These are phyloP conservation scores for Dryas octopetala DNA, from an alignment of 306 rosid genomes.

Conservation along the genomic window DNA sequence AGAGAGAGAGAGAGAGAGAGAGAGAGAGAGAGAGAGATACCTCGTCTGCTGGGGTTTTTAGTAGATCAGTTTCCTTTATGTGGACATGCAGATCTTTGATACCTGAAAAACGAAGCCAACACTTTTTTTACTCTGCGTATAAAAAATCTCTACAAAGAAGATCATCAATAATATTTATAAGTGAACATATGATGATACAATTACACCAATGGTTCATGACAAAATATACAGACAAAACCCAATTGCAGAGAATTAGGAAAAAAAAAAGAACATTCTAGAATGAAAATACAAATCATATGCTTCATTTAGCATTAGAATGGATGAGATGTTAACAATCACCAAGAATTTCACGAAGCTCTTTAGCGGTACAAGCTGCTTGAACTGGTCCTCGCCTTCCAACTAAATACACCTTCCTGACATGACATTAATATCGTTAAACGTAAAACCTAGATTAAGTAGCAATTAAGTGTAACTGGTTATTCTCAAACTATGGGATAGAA, in stretches of 20 bases:
- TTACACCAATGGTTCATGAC: neutral
- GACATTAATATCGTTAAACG: conserved; percentile 24
- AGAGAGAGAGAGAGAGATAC: conserved; percentile 36
- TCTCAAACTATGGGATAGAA: conserved; percentile 22
- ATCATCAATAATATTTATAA: neutral
- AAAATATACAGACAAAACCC: neutral
- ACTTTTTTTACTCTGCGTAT: conserved; percentile 10
- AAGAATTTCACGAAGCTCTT: conserved; percentile 88
- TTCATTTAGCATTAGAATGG: neutral
- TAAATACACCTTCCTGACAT: conserved; percentile 75
- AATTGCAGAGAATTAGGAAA: neutral
- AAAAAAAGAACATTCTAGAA: neutral
- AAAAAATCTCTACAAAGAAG: neutral
- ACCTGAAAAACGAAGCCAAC: conserved; percentile 45
- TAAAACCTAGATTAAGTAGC: conserved; percentile 7
- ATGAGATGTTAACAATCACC: conserved; percentile 50
- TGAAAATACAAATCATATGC: neutral
- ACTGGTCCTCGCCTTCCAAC: conserved; percentile 99
- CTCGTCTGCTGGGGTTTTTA: conserved; percentile 67
- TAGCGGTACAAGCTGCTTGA: conserved; percentile 94
- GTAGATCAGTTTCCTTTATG: conserved; percentile 70
- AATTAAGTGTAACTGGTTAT: conserved; percentile 6
- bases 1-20: conserved; percentile 10
- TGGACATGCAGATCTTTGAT: conserved; percentile 53
- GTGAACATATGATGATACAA: neutral